Conservation (phyloP, 202 grass and related monocot genomes). For the Schoenoplectus tabernaemontani region DNA sequence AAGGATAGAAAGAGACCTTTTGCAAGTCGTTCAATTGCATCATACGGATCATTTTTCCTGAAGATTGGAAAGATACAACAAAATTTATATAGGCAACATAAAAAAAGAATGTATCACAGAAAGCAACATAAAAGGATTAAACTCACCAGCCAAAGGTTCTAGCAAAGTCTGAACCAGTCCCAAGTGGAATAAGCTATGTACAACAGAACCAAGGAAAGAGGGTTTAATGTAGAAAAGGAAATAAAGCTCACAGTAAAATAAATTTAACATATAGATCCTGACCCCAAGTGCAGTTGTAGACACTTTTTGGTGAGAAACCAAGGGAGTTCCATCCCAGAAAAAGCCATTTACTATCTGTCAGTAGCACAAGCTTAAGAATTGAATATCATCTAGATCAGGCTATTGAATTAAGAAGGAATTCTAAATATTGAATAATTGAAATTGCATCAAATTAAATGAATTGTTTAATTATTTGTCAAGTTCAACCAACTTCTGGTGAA, state of each 20-base stretch:
- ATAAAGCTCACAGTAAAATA: constrained; percentile 3
- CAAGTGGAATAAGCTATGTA: constrained; percentile 93
- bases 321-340: constrained; percentile 57
- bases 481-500: not conserved
- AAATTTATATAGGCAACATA: constrained; percentile 11
- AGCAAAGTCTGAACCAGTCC: constrained; percentile 94
- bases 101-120: not conserved
- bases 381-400: not conserved
- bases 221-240: constrained; percentile 25
- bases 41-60: constrained; percentile 78
- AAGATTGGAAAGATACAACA: constrained; percentile 29
- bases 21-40: constrained; percentile 72
- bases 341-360: constrained; percentile 88
- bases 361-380: not conserved
- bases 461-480: not conserved
- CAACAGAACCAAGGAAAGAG: constrained; percentile 1
- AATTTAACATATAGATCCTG: constrained; percentile 31
- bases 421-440: not conserved
- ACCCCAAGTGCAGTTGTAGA: constrained; percentile 66
- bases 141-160: constrained; percentile 84
- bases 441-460: not conserved
- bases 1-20: constrained; percentile 46
- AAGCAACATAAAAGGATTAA: constrained; percentile 18
- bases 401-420: not conserved
- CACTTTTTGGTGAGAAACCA: constrained; percentile 36